A percentile compares a stretch with the other conserved stretches of the same genome.
These are phyloP conservation scores for Magnaporthiopsis rhizophila DNA, from an alignment of 2,329 filamentous ascomycete species.

Conservation along the genomic window DNA sequence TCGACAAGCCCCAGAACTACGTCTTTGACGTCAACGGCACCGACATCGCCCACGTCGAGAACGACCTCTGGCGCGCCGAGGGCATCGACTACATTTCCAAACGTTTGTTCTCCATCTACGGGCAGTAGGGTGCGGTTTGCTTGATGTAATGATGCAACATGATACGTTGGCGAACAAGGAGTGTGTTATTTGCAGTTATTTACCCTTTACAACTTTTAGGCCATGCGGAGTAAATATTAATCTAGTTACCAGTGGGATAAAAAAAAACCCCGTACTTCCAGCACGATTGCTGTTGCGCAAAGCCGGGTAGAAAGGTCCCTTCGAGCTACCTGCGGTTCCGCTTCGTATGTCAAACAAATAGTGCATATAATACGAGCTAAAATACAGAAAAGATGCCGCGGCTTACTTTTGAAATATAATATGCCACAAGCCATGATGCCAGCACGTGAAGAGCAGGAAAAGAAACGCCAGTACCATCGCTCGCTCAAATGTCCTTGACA, in stretches of 20 bases:
- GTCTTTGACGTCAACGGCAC: slow-evolving; percentile 42
- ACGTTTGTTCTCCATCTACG: not conserved
- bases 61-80: slow-evolving; percentile 34
- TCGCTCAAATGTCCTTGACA: slow-evolving; percentile 50
- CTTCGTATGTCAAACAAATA: no score
- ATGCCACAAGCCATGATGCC: not conserved
- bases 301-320: no score
- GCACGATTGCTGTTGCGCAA: no score
- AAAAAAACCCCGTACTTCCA: no score
- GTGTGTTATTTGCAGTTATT: not conserved
- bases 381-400: not conserved
- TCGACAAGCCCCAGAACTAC: slow-evolving; percentile 32
- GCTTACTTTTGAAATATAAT: no score
- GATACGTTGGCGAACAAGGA: no score
- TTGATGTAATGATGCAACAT: not conserved
- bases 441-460: not conserved
- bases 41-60: slow-evolving; percentile 28
- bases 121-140: not conserved
- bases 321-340: no score
- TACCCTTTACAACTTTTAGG: no score
- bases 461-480: not conserved
- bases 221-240: no score
- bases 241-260: no score
- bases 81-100: slow-evolving; percentile 29
- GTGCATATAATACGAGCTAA: not conserved